Evolutionary conservation across 2,329 filamentous ascomycete species (phyloP).

Genomic region (Albifimbria verrucaria): DNA sequence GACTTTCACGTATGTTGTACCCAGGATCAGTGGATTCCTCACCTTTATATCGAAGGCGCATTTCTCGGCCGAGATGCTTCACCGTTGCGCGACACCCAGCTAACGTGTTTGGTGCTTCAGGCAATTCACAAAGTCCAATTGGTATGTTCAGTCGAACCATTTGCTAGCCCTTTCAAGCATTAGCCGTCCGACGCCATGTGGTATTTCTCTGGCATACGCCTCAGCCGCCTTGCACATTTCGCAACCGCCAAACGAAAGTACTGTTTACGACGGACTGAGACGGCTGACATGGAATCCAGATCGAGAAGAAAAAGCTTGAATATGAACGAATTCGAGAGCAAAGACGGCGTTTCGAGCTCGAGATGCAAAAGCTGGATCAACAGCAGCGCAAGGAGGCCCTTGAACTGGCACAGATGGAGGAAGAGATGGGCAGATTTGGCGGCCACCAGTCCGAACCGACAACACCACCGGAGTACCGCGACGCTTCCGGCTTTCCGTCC

Average conservation of each 20-base stretch:
- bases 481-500: slow-evolving; percentile 70
- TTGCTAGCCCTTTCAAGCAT: not conserved
- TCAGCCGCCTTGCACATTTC: no score
- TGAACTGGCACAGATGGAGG: slow-evolving; percentile 81
- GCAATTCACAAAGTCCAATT: slow-evolving; percentile 72
- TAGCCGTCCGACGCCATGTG: no score
- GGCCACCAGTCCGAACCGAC: slow-evolving; percentile 92
- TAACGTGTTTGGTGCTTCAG: slow-evolving; percentile 36
- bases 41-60: no score
- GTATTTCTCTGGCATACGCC: no score
- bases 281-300: slow-evolving; percentile 52
- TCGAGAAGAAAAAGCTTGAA: slow-evolving; percentile 90
- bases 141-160: slow-evolving; percentile 50
- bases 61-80: no score
- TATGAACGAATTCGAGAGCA: slow-evolving; percentile 90
- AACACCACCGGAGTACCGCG: slow-evolving; percentile 89
- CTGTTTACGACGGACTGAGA: slow-evolving; percentile 1
- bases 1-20: slow-evolving; percentile 43
- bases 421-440: slow-evolving; percentile 63
- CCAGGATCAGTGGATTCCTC: not conserved
- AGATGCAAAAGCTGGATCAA: slow-evolving; percentile 86
- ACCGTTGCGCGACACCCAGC: slow-evolving; percentile 21
- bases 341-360: slow-evolving; percentile 82
- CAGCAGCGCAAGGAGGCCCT: slow-evolving; percentile 79
- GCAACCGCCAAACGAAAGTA: slow-evolving; percentile 1